A percentile compares a stretch with the other conserved stretches of the same genome.
phyloP scores from a whole-genome alignment of 2,329 filamentous ascomycete species.

The Colletotrichum melonis region DNA sequence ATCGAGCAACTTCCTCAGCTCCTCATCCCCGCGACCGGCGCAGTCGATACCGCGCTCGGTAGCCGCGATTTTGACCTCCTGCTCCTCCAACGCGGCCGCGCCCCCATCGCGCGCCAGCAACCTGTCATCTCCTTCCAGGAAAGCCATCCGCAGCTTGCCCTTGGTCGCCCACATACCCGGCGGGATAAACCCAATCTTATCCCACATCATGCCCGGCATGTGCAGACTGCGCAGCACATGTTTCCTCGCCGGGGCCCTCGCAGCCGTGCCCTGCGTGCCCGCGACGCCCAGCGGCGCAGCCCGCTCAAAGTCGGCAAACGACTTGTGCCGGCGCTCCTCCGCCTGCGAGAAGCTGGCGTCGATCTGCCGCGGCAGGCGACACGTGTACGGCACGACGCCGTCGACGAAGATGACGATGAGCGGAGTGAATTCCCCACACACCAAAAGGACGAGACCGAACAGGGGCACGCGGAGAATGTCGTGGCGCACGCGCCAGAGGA shows the following conservation, averaged over 20 bases:
- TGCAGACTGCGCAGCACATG: conserved; percentile 57
- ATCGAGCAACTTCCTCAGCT: conserved; percentile 59
- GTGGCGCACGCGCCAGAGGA: conserved; percentile 74
- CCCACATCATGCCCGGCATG: conserved; percentile 61
- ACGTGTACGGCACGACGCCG: conserved; percentile 80
- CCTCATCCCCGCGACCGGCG: conserved; percentile 65
- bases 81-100: conserved; percentile 63
- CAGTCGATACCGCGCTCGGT: conserved; percentile 75
- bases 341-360: conserved; percentile 64
- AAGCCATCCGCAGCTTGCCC: conserved; percentile 66
- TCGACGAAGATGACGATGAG: conserved; percentile 79
- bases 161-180: conserved; percentile 63
- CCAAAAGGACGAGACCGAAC: conserved; percentile 79
- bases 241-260: conserved; percentile 41
- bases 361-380: conserved; percentile 83
- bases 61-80: conserved; percentile 78
- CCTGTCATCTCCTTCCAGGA: conserved; percentile 77
- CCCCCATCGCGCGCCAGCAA: conserved; percentile 75
- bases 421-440: conserved; percentile 90
- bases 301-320: conserved; percentile 57
- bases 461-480: conserved; percentile 83
- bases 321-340: conserved; percentile 62
- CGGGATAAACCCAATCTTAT: conserved; percentile 60
- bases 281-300: conserved; percentile 49
- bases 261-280: conserved; percentile 37